phyloP scores from a whole-genome alignment of 2,329 filamentous ascomycete genomes.

The Colletotrichum lini region DNA sequence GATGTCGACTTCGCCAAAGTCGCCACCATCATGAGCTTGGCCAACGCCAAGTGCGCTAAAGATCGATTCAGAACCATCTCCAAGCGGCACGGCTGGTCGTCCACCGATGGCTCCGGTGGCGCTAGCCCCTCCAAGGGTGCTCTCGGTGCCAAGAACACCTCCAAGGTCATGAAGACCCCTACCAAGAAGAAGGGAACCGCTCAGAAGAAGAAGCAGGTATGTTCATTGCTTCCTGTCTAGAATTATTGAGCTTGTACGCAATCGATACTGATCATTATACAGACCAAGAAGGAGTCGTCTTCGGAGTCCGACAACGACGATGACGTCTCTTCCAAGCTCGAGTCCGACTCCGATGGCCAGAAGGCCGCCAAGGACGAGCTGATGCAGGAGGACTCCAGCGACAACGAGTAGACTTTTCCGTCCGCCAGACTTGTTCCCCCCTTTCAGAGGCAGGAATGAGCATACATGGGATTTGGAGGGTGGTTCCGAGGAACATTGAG shows the following conservation, averaged over 20 bases:
- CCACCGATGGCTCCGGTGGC: constrained; percentile 38
- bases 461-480: not conserved
- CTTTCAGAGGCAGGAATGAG: not conserved
- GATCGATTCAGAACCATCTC: constrained; percentile 59
- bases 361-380: constrained; percentile 22
- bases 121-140: constrained; percentile 46
- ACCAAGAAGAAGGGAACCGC: constrained; percentile 49
- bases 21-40: constrained; percentile 52
- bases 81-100: constrained; percentile 57
- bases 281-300: constrained; percentile 11
- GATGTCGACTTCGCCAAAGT: constrained; percentile 59
- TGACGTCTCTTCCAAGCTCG: constrained; percentile 26
- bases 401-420: not conserved
- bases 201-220: constrained; percentile 48
- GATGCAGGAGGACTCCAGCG: not conserved
- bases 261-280: not conserved
- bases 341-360: constrained; percentile 34
- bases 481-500: not conserved
- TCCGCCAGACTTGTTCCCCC: not conserved
- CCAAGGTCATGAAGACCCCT: constrained; percentile 53
- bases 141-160: constrained; percentile 42
- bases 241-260: not conserved
- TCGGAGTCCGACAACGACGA: constrained; percentile 22
- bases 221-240: not conserved
- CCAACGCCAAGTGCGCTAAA: constrained; percentile 58